These are phyloP conservation scores for Linnemannia exigua DNA, from an alignment of 192 early-diverging fungal genomes.

Conservation along the genomic window DNA sequence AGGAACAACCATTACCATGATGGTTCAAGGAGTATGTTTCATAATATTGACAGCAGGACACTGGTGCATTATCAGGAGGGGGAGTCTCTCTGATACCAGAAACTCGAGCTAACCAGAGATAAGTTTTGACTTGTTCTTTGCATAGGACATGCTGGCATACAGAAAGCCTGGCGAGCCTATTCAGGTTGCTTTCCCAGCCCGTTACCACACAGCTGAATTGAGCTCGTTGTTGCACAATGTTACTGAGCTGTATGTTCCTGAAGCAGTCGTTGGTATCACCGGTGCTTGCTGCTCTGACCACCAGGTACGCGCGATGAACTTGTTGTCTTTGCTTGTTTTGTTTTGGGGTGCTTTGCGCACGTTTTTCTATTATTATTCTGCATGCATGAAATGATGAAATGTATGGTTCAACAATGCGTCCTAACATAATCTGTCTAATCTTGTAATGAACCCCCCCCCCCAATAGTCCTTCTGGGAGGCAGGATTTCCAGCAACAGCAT, in stretches of 20 bases:
- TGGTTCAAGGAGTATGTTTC: conserved; percentile 59
- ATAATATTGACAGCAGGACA: background rate
- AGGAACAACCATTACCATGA: conserved; percentile 50
- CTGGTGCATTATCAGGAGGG: background rate
- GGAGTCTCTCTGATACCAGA: background rate
- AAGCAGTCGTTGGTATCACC: conserved; percentile 53
- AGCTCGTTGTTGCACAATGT: conserved; percentile 52
- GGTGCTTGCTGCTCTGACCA: conserved; percentile 63
- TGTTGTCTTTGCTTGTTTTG: background rate
- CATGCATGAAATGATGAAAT: background rate
- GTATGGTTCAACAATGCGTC: no score
- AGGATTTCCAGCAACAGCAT: conserved; percentile 56
- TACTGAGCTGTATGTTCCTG: conserved; percentile 56
- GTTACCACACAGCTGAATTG: conserved; percentile 55
- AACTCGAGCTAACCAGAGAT: background rate
- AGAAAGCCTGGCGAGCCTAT: conserved; percentile 59
- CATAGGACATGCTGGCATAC: conserved; percentile 61
- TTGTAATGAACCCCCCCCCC: no score
- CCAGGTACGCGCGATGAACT: conserved; percentile 28
- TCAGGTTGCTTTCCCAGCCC: conserved; percentile 59
- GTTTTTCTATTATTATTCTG: background rate
- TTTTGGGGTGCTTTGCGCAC: background rate
- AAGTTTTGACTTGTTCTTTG: background rate
- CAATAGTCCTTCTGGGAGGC: conserved; percentile 59
- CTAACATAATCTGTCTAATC: no score